Evolutionary conservation across 2,329 filamentous ascomycete species (phyloP).

Genomic region (Biscogniauxia marginata): DNA sequence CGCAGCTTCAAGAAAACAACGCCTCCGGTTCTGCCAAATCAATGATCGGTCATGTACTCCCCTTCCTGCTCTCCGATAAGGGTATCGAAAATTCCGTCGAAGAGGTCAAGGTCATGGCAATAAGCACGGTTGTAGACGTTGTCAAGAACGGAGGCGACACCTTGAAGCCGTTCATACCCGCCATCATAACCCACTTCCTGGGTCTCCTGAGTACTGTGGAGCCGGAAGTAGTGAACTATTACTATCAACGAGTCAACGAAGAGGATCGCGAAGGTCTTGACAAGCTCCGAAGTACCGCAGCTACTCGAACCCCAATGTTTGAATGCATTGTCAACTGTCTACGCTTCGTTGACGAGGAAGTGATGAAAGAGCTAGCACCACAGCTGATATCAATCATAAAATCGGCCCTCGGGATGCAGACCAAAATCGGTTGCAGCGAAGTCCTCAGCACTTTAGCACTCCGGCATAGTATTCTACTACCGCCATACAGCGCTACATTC

Average conservation of each 20-base stretch:
- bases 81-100: conserved; percentile 86
- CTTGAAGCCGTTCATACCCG: conserved; percentile 76
- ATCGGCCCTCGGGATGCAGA: conserved; percentile 83
- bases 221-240: conserved; percentile 84
- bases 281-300: conserved; percentile 75
- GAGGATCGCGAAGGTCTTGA: conserved; percentile 88
- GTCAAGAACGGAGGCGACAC: conserved; percentile 84
- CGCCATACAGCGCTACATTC: conserved; percentile 72
- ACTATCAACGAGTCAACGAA: conserved; percentile 86
- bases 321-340: conserved; percentile 89
- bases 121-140: conserved; percentile 80
- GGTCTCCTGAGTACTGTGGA: conserved; percentile 84
- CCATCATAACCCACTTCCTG: conserved; percentile 78
- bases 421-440: conserved; percentile 86
- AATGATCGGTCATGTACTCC: conserved; percentile 84
- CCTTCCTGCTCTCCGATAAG: conserved; percentile 85
- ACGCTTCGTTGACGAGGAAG: conserved; percentile 73
- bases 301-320: conserved; percentile 84
- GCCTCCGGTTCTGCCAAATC: conserved; percentile 67
- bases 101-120: conserved; percentile 82
- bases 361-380: conserved; percentile 73
- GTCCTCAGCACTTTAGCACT: conserved; percentile 84
- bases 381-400: conserved; percentile 78
- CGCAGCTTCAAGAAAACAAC: conserved; percentile 78
- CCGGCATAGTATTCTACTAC: conserved; percentile 72